Evolutionary conservation across 2,329 filamentous ascomycete genomes (phyloP).

Genomic region (Clathrospora elynae): DNA sequence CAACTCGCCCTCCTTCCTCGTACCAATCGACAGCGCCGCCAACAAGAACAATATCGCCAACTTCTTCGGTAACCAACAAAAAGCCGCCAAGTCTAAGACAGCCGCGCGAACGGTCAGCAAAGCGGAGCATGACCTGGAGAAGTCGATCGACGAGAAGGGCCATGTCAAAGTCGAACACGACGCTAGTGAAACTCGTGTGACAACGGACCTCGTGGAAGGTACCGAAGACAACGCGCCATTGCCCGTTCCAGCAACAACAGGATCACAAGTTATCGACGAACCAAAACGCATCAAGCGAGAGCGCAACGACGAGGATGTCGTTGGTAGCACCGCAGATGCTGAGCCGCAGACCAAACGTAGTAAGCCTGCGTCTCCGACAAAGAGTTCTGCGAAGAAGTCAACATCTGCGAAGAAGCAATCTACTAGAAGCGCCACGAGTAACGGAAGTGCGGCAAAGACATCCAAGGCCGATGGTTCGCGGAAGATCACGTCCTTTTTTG

Average conservation of each 20-base stretch:
- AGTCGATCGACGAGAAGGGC: constrained; percentile 33
- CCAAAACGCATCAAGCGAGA: constrained; percentile 56
- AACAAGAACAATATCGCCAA: constrained; percentile 95
- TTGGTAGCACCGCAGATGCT: constrained; percentile 37
- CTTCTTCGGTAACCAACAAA: constrained; percentile 73
- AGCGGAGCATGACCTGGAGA: constrained; percentile 31
- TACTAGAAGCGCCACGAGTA: constrained; percentile 62
- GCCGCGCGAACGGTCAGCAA: constrained; percentile 21
- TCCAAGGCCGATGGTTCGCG: constrained; percentile 57
- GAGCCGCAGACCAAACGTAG: constrained; percentile 49
- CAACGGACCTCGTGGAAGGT: constrained; percentile 50
- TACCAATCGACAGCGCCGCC: constrained; percentile 80
- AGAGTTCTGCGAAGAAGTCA: constrained; percentile 30
- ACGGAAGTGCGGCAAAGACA: constrained; percentile 55
- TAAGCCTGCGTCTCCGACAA: constrained; percentile 30
- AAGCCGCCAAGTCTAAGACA: constrained; percentile 33
- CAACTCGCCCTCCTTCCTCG: constrained; percentile 79
- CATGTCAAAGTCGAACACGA: constrained; percentile 46
- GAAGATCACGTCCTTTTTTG: constrained; percentile 64
- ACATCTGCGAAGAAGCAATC: constrained; percentile 49
- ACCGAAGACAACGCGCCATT: constrained; percentile 60
- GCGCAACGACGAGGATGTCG: constrained; percentile 45
- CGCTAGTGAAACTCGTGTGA: constrained; percentile 49
- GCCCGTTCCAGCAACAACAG: constrained; percentile 43
- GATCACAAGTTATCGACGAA: constrained; percentile 16